A percentile compares a stretch with the other conserved stretches of the same genome.
Conservation (phyloP, 2,329 filamentous ascomycete species). For the Xylaria polymorpha region DNA sequence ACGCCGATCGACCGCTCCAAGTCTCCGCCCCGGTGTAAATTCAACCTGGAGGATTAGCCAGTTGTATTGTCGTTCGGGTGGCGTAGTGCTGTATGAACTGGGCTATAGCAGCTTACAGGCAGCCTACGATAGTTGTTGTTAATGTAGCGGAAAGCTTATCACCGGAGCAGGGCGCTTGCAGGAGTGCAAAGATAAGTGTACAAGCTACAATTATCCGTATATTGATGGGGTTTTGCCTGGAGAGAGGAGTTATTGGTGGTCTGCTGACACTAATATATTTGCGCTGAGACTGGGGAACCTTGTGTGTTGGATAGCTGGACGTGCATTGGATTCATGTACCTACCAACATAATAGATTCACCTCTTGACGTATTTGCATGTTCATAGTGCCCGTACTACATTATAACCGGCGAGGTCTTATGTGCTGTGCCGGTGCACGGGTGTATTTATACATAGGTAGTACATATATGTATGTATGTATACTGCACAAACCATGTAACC, state of each 20-base stretch:
- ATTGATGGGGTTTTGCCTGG: not conserved
- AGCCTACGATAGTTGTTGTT: not conserved
- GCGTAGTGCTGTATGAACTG: too few relatives aligned
- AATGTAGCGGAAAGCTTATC: not conserved
- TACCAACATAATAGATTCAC: not conserved
- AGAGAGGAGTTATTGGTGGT: not conserved
- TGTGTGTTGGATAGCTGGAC: not conserved
- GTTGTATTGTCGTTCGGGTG: not conserved
- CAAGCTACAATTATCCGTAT: not conserved
- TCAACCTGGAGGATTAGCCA: not conserved
- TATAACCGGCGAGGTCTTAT: not conserved
- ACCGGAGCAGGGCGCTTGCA: not conserved
- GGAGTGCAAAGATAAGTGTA: not conserved
- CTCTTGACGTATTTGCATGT: not conserved
- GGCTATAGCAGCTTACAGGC: not conserved
- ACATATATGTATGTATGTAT: too few relatives aligned
- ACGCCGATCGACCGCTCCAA: not conserved
- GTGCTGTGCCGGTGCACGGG: too few relatives aligned
- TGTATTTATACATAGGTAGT: too few relatives aligned
- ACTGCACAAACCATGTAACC: too few relatives aligned
- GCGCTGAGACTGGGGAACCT: not conserved
- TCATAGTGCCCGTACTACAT: not conserved
- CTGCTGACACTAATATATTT: too few relatives aligned
- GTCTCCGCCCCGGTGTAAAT: not conserved
- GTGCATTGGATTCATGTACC: not conserved